Percentiles rank a stretch among this genome's conserved stretches.
Conservation (phyloP, 345 rosid genomes). For the Eucalyptus victrix region DNA sequence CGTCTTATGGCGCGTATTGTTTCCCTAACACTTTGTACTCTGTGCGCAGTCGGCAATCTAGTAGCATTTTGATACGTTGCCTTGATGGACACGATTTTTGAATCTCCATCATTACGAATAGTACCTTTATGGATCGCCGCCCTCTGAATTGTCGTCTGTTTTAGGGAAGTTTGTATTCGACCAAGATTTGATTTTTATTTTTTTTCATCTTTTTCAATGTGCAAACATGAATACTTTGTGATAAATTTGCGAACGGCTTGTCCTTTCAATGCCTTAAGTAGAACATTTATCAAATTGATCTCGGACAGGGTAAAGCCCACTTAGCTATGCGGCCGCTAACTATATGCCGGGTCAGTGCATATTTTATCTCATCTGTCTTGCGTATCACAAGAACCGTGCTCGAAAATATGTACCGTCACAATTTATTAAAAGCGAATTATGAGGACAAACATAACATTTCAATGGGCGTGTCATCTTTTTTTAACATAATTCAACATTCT, state of each 20-base stretch:
- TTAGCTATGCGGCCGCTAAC: not conserved
- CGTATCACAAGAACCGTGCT: not conserved
- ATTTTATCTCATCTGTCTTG: not conserved
- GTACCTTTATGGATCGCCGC: not conserved
- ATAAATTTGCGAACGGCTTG: not conserved
- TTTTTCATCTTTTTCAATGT: not conserved
- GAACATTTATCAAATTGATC: not conserved
- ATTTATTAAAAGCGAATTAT: not conserved
- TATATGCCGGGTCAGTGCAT: not conserved
- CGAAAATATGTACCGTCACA: not conserved
- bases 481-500: not conserved
- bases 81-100: not conserved
- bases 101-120: not conserved
- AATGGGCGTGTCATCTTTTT: too few relatives aligned
- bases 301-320: not conserved
- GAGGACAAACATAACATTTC: not conserved
- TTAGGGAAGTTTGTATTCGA: not conserved
- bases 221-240: not conserved
- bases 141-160: not conserved
- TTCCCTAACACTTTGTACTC: not conserved
- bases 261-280: not conserved
- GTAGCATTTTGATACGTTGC: not conserved
- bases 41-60: not conserved
- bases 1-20: not conserved
- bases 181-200: not conserved